Percentiles rank a stretch among this genome's conserved stretches.
Evolutionary conservation across 2,329 filamentous ascomycete species (phyloP).

Genomic region (Diaporthe aspalathi): DNA sequence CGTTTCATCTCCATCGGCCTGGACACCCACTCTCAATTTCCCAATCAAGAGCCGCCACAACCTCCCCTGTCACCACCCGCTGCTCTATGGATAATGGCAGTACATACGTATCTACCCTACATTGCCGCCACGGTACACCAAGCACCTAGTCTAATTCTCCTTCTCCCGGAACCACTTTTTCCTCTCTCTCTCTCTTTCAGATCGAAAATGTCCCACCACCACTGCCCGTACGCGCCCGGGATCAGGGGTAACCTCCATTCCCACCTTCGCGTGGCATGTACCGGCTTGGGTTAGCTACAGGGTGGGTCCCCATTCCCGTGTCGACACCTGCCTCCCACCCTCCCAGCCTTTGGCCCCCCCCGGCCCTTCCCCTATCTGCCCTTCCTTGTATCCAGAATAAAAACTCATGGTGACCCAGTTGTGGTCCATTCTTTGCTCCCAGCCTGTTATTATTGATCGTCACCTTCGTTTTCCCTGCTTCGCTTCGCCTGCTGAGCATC

Average conservation of each 20-base stretch:
- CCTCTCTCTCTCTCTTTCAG: constrained; percentile 8
- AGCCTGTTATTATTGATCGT: constrained; percentile 13
- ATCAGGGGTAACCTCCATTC: constrained; percentile 32
- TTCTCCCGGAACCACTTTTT: constrained; percentile 5
- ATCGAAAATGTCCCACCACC: constrained; percentile 29
- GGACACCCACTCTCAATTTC: constrained; percentile 38
- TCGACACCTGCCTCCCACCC: constrained; percentile 14
- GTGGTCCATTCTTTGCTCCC: constrained; percentile 4
- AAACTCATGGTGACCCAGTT: constrained; percentile 33
- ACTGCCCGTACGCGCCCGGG: constrained; percentile 13
- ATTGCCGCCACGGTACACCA: neutral
- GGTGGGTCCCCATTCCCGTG: constrained; percentile 24
- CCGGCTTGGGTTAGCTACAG: constrained; percentile 14
- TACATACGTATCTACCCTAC: constrained; percentile 12
- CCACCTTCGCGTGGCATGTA: constrained; percentile 29
- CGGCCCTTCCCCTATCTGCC: constrained; percentile 29
- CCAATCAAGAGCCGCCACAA: constrained; percentile 44
- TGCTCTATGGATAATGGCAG: no score
- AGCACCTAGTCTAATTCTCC: neutral
- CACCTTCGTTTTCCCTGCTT: constrained; percentile 30
- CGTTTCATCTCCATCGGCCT: constrained; percentile 37
- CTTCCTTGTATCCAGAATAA: constrained; percentile 37
- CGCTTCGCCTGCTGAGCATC: constrained; percentile 35
- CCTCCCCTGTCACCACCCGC: constrained; percentile 14
- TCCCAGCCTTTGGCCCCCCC: neutral